Evolutionary conservation across 2,329 filamentous ascomycete species (phyloP), one percentile per base, ranked within the genome.

Genomic region (Paracoccidioides lutzii): DNA sequence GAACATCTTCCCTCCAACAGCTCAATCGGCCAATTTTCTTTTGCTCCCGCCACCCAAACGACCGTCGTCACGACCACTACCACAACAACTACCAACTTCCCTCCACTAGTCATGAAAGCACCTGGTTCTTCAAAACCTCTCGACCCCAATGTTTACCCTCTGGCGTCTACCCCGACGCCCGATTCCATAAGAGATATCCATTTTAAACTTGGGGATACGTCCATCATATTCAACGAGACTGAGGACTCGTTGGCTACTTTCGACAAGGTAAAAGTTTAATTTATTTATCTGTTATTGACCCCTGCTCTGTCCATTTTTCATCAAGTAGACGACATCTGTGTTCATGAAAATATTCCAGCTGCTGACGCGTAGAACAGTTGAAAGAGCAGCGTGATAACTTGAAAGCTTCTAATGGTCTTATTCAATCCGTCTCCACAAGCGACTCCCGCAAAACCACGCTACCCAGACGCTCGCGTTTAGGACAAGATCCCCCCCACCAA

Each of bases 91-190:
- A 78, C 88, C 71, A 71, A 76, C 14, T 94, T 93, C 62, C 90
- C 91, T 49, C 89, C 89, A n/a, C 76, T 96, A 57, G 77, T 88
- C 55, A 82, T 95, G 62, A 83, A 82, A 61, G 81, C 87, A 57
- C 85, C 88, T 30, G 81, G 81, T 54, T 81, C 83, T 53, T 78
- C 90, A 38, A 76, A 80, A 57, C 79, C 84, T 54, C 81, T 95
- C 57, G 90, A 97, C 70, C 78, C 85, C 12, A 95, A 94, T 69
- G 83, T 93, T 64, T 98, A 95, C 69, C 93, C 93, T 42, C 77
- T 98, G 35, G 91, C 91, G 41, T 79, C 81, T 59, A 84, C 87
- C 52, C 85, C 88, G 0, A 95, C 90, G 1, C 93, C 93, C 2
- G 80, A 83, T 14, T 84, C 87, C 53, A 75, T 98, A 58, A 82